Evolutionary conservation across 2,329 filamentous ascomycete genomes (phyloP), one percentile per base, ranked within the genome.

Genomic region (Cercospora nicotianae): DNA sequence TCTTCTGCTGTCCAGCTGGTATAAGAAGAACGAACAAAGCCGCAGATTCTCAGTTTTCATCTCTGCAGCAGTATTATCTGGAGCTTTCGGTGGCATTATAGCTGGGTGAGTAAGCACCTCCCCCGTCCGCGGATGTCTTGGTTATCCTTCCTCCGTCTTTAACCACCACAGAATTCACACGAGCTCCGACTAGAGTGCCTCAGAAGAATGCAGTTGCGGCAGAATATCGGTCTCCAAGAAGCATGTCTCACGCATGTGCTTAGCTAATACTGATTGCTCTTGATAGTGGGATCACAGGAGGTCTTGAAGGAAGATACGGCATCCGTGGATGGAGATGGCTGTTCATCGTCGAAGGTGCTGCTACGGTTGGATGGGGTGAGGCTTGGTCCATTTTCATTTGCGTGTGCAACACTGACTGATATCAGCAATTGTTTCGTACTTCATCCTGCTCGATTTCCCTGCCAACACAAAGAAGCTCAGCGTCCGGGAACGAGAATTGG

Each of bases 61-160:
- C 68, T 85, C 86, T n/a, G 85, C 84, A 1, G 85, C 85, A 0
- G 83, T 87, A 2, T 79, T 86, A 2, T 85, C 81, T 0, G 84
- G 84, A n/a, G 85, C 84, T 1, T 87, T 83, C 60, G 78, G 78
- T 3, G 82, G 82, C 12, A 74, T 83, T 5, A 77, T 82, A 12
- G 79, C 77, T 7, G 5, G 80, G 78, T 5, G 77, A 74, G 1
- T 12, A 12, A 36, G 33, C 33, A 13, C 33, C 33, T 36, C 33
- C 12, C 12, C 33, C 12, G 5, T 36, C 33, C 12, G 12, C 33
- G 33, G 33, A 36, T 36, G 12, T 12, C 12, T 36, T 36, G 33
- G 33, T 10, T 13, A 12, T 36, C 33, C 33, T 10, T 36, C 9
- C 12, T 36, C 33, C 33, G 5, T 36, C 33, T 9, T 31, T 31